Conservation (phyloP, 805 yeast species). For the Pichia californica region DNA sequence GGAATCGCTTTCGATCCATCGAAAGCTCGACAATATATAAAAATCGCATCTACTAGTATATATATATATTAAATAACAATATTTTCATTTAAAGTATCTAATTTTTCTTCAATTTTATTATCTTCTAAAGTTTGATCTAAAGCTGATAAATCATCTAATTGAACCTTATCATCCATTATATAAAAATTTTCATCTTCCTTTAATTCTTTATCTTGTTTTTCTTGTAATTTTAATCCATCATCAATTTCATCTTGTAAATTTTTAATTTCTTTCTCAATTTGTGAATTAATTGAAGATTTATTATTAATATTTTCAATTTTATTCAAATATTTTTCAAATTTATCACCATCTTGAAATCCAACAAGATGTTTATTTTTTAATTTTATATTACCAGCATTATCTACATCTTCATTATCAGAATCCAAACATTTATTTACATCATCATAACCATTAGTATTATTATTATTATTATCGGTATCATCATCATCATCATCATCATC, state of each 20-base stretch:
- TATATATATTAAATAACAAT: neutral
- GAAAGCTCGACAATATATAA: too few relatives aligned
- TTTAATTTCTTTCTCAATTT: neutral
- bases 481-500: neutral
- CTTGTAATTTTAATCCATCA: slow-evolving; percentile 10
- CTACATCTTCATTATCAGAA: neutral
- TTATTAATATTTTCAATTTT: slow-evolving; percentile 9
- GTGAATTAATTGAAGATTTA: neutral
- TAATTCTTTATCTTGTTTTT: slow-evolving; percentile 5
- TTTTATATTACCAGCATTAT: neutral
- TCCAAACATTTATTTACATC: slow-evolving; percentile 2
- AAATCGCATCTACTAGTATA: too few relatives aligned
- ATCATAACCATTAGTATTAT: slow-evolving; percentile 3
- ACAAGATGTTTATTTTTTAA: slow-evolving; percentile 3
- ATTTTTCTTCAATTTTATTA: neutral
- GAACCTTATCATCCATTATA: neutral
- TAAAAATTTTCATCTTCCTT: neutral
- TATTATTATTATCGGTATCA: neutral
- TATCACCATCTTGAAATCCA: slow-evolving; percentile 19
- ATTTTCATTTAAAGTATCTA: neutral
- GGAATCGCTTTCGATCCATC: too few relatives aligned
- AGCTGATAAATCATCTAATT: slow-evolving; percentile 1
- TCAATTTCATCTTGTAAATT: slow-evolving; percentile 1
- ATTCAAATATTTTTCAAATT: slow-evolving; percentile 15
- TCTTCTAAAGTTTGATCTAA: slow-evolving; percentile 1